These are phyloP conservation scores for Xylariaceae sp. DNA, from an alignment of 2,329 filamentous ascomycete species.

Conservation along the genomic window DNA sequence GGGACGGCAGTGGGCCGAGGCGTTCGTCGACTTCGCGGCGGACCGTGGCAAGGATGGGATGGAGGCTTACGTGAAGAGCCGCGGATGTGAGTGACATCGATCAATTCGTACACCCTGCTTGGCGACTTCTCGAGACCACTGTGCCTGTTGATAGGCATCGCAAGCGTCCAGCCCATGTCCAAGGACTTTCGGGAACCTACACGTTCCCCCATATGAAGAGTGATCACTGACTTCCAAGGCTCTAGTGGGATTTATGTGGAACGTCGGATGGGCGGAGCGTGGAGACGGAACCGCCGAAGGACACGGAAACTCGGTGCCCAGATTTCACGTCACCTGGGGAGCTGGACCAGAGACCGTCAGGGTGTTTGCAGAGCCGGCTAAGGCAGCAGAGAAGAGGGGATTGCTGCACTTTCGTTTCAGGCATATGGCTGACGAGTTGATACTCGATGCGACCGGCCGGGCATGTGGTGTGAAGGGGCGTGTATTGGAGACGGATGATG, in stretches of 20 bases:
- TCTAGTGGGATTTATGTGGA: slow-evolving; percentile 49
- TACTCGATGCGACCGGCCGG: slow-evolving; percentile 46
- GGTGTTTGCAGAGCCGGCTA: slow-evolving; percentile 53
- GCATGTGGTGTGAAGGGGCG: slow-evolving; percentile 48
- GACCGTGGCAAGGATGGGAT: slow-evolving; percentile 41
- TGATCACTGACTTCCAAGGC: no score
- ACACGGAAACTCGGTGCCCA: slow-evolving; percentile 58
- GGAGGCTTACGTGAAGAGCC: slow-evolving; percentile 51
- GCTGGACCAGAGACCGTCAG: slow-evolving; percentile 57
- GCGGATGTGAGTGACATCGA: no score
- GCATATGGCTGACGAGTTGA: slow-evolving; percentile 52
- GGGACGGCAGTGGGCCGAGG: slow-evolving; percentile 59
- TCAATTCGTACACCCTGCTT: no score
- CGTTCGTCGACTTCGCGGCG: slow-evolving; percentile 60
- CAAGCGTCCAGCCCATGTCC: no score
- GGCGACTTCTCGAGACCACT: no score
- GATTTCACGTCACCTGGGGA: slow-evolving; percentile 61
- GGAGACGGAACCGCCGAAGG: slow-evolving; percentile 51
- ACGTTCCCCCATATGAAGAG: no score
- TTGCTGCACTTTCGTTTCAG: slow-evolving; percentile 52
- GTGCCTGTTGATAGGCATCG: no score
- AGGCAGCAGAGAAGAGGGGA: slow-evolving; percentile 46
- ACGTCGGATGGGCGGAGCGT: slow-evolving; percentile 59
- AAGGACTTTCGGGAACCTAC: no score
- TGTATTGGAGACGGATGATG: slow-evolving; percentile 47